These are phyloP conservation scores for Pichia paraexigua DNA, from an alignment of 805 yeast genomes.

Conservation along the genomic window DNA sequence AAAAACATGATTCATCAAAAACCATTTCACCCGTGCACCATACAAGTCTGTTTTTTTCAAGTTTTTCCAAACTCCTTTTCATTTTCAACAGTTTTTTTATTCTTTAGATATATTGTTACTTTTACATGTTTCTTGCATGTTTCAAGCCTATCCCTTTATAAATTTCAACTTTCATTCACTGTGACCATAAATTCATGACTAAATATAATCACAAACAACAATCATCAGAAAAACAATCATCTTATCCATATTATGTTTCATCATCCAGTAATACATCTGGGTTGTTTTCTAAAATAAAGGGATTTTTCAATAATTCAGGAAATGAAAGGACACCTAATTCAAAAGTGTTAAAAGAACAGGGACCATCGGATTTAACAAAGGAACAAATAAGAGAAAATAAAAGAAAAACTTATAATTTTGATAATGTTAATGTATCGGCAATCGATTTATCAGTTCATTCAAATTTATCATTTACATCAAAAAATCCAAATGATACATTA, in stretches of 20 bases:
- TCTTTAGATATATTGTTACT: no score
- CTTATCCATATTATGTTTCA: not conserved
- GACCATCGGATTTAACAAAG: not conserved
- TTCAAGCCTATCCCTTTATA: no score
- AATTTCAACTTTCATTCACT: no score
- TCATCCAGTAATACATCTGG: not conserved
- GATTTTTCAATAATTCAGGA: slow-evolving; percentile 4
- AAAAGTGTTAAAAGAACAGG: not conserved
- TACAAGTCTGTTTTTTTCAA: no score
- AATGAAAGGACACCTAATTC: not conserved
- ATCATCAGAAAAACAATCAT: not conserved
- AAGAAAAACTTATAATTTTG: not conserved
- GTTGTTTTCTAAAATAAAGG: slow-evolving; percentile 8
- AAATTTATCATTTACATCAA: slow-evolving; percentile 16
- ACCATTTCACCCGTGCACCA: not conserved
- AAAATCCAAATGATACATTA: slow-evolving; percentile 49
- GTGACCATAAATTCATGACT: not conserved
- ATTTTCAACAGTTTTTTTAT: not conserved
- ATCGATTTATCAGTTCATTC: slow-evolving; percentile 13
- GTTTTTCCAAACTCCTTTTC: not conserved
- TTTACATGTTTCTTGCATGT: not conserved
- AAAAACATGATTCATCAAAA: no score
- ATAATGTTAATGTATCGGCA: slow-evolving; percentile 11
- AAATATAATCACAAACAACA: not conserved
- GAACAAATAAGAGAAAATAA: not conserved